phyloP scores from a whole-genome alignment of 2,329 filamentous ascomycete species.

The Mollisiaceae sp. region DNA sequence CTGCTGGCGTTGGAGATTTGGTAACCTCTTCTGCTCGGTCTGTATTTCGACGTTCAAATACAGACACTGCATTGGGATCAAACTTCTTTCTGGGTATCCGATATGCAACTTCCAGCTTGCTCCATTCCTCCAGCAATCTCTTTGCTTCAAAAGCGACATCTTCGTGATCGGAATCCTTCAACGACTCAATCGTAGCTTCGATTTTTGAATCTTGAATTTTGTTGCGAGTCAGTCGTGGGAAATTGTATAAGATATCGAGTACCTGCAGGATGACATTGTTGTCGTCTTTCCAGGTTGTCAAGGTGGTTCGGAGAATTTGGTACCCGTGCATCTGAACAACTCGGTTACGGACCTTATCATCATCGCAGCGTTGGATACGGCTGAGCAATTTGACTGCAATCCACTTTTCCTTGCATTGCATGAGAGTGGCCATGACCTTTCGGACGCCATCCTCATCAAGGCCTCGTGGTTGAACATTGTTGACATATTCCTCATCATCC shows the following conservation, averaged over 20 bases:
- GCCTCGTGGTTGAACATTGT: constrained; percentile 79
- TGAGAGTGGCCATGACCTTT: constrained; percentile 94
- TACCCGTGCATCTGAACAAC: constrained; percentile 98
- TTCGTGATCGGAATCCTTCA: constrained; percentile 72
- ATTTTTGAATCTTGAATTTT: constrained; percentile 98
- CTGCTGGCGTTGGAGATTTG: constrained; percentile 33
- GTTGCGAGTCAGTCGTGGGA: constrained; percentile 91
- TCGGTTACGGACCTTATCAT: constrained; percentile 84
- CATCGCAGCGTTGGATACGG: constrained; percentile 85
- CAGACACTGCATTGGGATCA: constrained; percentile 66
- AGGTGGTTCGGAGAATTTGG: constrained; percentile 85
- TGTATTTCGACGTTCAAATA: constrained; percentile 68
- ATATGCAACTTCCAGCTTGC: constrained; percentile 87
- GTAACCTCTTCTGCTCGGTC: constrained; percentile 59
- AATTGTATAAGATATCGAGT: constrained; percentile 83
- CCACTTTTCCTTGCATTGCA: constrained; percentile 99
- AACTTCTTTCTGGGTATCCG: constrained; percentile 90
- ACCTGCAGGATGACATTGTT: constrained; percentile 88
- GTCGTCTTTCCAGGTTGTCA: constrained; percentile 88
- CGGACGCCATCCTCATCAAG: constrained; percentile 84
- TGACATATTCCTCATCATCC: constrained; percentile 95
- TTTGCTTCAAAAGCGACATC: constrained; percentile 75
- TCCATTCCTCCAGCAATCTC: constrained; percentile 81
- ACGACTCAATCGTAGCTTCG: constrained; percentile 75
- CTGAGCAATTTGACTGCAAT: constrained; percentile 93